Base-by-base conservation (phyloP, 352 stramenopile genomes). In the Thraustochytrium striatum region DNA sequence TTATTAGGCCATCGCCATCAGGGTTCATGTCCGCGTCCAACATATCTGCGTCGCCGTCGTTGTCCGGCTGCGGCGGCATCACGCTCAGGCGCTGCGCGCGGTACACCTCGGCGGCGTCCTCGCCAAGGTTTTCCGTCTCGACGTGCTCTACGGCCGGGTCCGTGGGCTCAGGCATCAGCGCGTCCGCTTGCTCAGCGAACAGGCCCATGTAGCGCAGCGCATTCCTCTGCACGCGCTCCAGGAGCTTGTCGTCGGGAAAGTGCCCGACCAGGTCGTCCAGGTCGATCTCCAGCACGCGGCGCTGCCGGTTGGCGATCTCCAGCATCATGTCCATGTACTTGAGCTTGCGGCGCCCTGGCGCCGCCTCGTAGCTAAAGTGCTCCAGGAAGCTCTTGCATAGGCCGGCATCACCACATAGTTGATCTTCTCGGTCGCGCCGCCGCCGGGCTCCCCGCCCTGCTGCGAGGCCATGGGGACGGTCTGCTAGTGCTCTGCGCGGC, bases 241-340 rank as follows among this genome's bases (percentile, higher is more conserved):
- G 33, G 13, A 75, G 52, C 19, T 32, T 36, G 65, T 7, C n/a
- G 9, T 75, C 65, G 3, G 65, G 11, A 28, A 21, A 19, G 5
- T n/a, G 3, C 9, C 65, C 73, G 21, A 85, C 30, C 33, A 87
- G 58, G 62, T 87, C 83, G 72, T 86, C 82, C 11, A 87, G 50
- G 36, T 81, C 55, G 16, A 87, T 58, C 33, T 85, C 68, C 13
- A 87, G 69, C 39, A 81, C 62, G n/a, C 57, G 65, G 13, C 50
- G 53, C 57, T 85, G 36, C 53, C 84, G 16, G 75, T 87, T 82
- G 21, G 83, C 83, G 61, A 87, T 83, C 16, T 52, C 52, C 61
- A 84, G 80, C 79, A 86, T 69, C 21, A 85, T 13, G 38, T 85
- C 80, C 35, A 52, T 58, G 70, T 85, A 84, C 81, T 85, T 84